Conservation (phyloP, 2,329 filamentous ascomycete species). For the Fusarium udum region DNA sequence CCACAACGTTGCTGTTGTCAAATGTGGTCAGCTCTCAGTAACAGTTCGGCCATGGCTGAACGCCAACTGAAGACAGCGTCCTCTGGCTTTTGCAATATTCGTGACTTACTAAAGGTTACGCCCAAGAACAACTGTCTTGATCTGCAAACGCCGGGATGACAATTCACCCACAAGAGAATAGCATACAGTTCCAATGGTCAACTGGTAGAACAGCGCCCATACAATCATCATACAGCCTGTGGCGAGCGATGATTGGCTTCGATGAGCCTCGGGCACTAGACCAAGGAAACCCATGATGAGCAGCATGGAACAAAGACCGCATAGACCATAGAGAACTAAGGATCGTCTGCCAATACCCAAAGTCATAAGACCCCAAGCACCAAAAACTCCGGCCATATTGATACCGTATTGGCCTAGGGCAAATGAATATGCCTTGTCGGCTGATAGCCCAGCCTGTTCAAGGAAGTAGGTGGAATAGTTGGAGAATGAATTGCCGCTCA, state of each 20-base stretch:
- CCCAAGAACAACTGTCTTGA: constrained; percentile 90
- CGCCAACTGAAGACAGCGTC: not conserved
- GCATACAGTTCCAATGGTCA: constrained; percentile 87
- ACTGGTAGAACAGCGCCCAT: constrained; percentile 85
- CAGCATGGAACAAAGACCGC: constrained; percentile 78
- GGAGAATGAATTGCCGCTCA: constrained; percentile 71
- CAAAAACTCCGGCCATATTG: constrained; percentile 83
- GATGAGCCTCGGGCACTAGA: constrained; percentile 70
- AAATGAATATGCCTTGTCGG: constrained; percentile 64
- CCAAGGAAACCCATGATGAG: constrained; percentile 86
- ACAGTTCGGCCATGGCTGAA: not conserved
- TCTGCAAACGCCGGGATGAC: constrained; percentile 82
- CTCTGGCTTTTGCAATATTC: not conserved
- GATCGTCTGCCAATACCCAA: constrained; percentile 77
- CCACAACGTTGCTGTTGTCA: constrained; percentile 73
- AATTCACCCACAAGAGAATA: constrained; percentile 90
- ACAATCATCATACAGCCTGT: constrained; percentile 87
- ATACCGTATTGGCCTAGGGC: constrained; percentile 73
- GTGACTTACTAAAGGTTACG: constrained; percentile 74
- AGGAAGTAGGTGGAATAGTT: constrained; percentile 74
- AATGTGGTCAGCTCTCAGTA: constrained; percentile 20
- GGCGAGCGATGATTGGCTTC: constrained; percentile 71
- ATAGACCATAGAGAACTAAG: constrained; percentile 80
- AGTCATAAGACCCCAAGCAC: constrained; percentile 83
- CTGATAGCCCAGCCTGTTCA: constrained; percentile 65